Conservation (phyloP, 2,329 filamentous ascomycete species). For the Trichoderma sp. region DNA sequence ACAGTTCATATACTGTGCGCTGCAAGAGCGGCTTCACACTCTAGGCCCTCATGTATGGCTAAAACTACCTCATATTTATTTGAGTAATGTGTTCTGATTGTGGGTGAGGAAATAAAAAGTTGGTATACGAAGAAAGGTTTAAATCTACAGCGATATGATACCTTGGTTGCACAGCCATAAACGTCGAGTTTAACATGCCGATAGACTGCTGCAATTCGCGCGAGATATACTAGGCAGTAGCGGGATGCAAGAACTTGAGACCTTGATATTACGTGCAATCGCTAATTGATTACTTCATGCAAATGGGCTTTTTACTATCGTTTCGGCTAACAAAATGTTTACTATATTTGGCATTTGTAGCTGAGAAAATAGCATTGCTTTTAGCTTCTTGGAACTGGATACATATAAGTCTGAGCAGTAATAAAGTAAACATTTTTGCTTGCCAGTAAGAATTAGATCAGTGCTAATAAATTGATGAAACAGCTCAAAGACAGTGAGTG, state of each 20-base stretch:
- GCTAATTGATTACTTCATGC: background rate
- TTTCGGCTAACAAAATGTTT: too few relatives aligned
- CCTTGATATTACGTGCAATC: background rate
- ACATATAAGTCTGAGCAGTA: background rate
- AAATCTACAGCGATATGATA: too few relatives aligned
- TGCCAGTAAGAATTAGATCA: slow-evolving; percentile 7
- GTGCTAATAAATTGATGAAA: background rate
- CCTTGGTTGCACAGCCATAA: too few relatives aligned
- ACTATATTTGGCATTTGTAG: too few relatives aligned
- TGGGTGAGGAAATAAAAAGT: too few relatives aligned
- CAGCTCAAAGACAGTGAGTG: background rate
- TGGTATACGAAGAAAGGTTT: background rate
- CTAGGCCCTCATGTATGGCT: too few relatives aligned
- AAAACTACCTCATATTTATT: too few relatives aligned
- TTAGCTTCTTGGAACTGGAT: background rate
- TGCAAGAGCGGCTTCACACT: background rate
- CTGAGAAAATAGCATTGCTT: background rate
- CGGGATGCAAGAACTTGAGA: background rate
- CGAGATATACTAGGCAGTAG: background rate
- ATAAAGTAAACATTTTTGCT: background rate
- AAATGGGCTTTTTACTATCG: too few relatives aligned
- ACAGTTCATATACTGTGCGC: background rate
- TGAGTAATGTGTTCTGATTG: too few relatives aligned
- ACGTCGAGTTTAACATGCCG: background rate
- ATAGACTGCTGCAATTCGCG: background rate